Percentiles rank a stretch among this genome's conserved stretches.
Conservation (phyloP, 495 filamentous ascomycete genomes). For the Talaromyces adpressus region DNA sequence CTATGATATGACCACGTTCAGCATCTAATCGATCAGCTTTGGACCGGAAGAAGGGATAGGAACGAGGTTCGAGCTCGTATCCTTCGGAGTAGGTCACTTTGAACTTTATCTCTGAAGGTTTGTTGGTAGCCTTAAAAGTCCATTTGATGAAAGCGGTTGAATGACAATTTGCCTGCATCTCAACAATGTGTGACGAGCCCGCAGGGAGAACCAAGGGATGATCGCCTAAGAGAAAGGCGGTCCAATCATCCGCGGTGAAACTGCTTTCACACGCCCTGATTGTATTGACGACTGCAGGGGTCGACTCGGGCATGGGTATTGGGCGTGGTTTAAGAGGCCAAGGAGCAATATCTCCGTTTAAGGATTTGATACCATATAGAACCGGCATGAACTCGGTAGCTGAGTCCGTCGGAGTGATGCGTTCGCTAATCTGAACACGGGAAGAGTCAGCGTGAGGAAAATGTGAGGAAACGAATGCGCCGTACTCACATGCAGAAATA, state of each 20-base stretch:
- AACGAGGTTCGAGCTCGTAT: conserved; percentile 31
- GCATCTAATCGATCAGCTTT: conserved; percentile 29
- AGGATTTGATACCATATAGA: conserved; percentile 21
- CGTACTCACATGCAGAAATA: conserved; percentile 30
- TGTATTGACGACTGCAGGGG: conserved; percentile 11
- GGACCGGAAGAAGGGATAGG: conserved; percentile 30
- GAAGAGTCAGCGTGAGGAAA: neutral
- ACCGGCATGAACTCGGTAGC: conserved; percentile 10
- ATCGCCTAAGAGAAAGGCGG: conserved; percentile 8
- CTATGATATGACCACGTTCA: conserved; percentile 22
- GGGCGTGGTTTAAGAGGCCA: conserved; percentile 25
- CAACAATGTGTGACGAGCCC: conserved; percentile 21
- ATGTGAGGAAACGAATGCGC: too few species aligned
- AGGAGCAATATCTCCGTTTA: conserved; percentile 30
- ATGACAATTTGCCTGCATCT: conserved; percentile 28
- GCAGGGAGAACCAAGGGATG: conserved; percentile 14
- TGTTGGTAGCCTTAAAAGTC: conserved; percentile 16
- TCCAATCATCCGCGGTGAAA: conserved; percentile 14
- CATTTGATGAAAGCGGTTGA: conserved; percentile 31
- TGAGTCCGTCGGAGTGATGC: conserved; percentile 13
- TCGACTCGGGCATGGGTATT: conserved; percentile 28
- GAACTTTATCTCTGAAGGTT: conserved; percentile 17
- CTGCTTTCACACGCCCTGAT: conserved; percentile 20
- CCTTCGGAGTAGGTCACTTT: conserved; percentile 32
- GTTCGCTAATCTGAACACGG: conserved; percentile 26